Evolutionary conservation across 2,329 filamentous ascomycete genomes (phyloP).

Genomic region (Scortechinia acanthostroma): DNA sequence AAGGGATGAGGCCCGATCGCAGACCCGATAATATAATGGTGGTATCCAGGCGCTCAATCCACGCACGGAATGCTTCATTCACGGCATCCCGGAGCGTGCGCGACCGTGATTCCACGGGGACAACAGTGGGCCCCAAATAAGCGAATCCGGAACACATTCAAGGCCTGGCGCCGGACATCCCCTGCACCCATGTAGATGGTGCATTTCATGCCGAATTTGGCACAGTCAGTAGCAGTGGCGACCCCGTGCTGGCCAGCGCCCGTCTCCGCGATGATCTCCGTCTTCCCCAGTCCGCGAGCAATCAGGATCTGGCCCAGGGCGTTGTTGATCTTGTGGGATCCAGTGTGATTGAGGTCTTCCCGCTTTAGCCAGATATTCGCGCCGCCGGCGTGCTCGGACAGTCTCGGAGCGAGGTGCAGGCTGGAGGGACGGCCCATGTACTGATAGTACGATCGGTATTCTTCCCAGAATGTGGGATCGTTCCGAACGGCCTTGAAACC

Average conservation of each 20-base stretch:
- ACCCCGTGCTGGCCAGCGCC: constrained; percentile 97
- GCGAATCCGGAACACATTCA: constrained; percentile 98
- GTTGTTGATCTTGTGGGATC: constrained; percentile 99
- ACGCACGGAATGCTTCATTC: constrained; percentile 89
- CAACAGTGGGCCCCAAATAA: constrained; percentile 85
- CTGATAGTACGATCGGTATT: constrained; percentile 89
- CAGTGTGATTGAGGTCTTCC: constrained; percentile 95
- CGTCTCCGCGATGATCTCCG: constrained; percentile 93
- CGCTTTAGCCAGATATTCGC: constrained; percentile 97
- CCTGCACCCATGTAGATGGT: constrained; percentile 98
- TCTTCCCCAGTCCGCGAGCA: constrained; percentile 82
- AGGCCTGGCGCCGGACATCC: constrained; percentile 87
- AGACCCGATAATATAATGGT: constrained; percentile 98
- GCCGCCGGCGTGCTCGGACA: constrained; percentile 83
- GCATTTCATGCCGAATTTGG: constrained; percentile 96
- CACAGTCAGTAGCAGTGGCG: constrained; percentile 91
- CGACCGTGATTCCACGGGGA: constrained; percentile 86
- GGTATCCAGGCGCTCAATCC: constrained; percentile 86
- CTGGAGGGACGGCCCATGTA: constrained; percentile 95
- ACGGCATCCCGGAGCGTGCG: constrained; percentile 79
- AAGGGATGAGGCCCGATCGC: constrained; percentile 97
- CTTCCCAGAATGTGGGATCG: constrained; percentile 91
- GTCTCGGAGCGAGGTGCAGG: constrained; percentile 77
- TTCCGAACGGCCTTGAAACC: constrained; percentile 84
- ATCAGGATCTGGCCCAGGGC: constrained; percentile 87